These are phyloP conservation scores for Nannizzia gypsea DNA, from an alignment of 2,329 filamentous ascomycete genomes.

Conservation along the genomic window DNA sequence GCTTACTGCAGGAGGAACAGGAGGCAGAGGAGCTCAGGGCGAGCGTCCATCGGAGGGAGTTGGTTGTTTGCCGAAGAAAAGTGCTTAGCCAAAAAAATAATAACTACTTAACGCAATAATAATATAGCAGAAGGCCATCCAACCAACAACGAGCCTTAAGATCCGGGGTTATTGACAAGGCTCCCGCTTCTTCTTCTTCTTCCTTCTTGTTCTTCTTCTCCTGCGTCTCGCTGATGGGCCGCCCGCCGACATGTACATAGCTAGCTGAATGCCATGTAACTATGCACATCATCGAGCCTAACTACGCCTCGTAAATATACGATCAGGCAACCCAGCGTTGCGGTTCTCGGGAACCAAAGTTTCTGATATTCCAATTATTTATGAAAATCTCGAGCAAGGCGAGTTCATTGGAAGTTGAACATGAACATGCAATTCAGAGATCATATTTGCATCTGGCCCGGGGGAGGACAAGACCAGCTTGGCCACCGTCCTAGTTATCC, in stretches of 20 bases:
- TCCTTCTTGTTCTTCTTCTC: not conserved
- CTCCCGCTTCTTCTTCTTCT: not conserved
- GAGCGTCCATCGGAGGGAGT: not conserved
- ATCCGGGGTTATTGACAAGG: not conserved
- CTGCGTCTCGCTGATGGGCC: too few species aligned
- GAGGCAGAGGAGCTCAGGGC: not conserved
- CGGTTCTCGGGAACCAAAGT: not conserved
- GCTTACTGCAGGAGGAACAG: not conserved
- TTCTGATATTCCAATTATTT: not conserved
- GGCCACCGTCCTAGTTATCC: not conserved
- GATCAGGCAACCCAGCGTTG: not conserved
- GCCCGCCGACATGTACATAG: not conserved
- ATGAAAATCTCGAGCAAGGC: not conserved
- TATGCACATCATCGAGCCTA: too few species aligned
- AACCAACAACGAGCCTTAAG: not conserved
- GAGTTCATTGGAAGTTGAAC: not conserved
- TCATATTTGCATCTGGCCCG: constrained; percentile 1
- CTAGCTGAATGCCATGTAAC: not conserved
- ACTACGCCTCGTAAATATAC: not conserved
- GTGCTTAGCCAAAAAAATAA: not conserved
- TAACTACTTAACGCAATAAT: not conserved
- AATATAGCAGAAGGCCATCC: too few species aligned
- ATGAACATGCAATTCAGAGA: not conserved
- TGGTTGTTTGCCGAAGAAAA: not conserved
- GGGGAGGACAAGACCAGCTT: not conserved